Base-by-base conservation (phyloP, 805 yeast genomes). In the Torulaspora quercuum region DNA sequence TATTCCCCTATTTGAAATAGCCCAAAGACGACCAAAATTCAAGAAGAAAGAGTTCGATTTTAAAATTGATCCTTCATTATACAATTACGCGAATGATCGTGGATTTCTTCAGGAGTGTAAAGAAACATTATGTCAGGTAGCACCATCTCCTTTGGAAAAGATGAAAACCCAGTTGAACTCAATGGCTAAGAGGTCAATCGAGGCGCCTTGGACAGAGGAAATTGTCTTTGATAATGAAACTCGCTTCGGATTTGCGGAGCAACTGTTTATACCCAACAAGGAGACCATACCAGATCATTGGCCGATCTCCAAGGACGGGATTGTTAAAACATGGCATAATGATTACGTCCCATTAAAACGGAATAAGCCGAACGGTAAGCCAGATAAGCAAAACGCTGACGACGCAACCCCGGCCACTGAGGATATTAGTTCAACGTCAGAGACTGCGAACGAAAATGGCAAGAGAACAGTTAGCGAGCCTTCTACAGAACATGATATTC, bases 331-430 rank as follows among this genome's bases (percentile, higher is more conserved):
- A 43, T 46, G 71, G 66, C 62, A 64, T 54, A 77, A 80, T 47
- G 87, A 83, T 52, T 83, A 83, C 53, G 76, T 82, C 15, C 92
- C 94, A 19, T 59, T 81, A 49, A 81, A 84, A 53, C 69, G 92
- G 49, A 69, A 64, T 12, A 67, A 66, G 36, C 57, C 60, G 6
- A 44, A 48, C 18, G 53, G 48, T 15, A 44, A 67, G 11, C 57
- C 53, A n/a, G 68, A 62, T 8, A 55, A 47, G 27, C 53, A 48
- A 11, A 57, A 50, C 41, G 52, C 50, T 25, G 57, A 49, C 13
- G 65, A 59, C 15, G 47, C 53, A 1, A 48, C 54, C 1, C 56
- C 56, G 5, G 39, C 39, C 26, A 46, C 44, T 13, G 32, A 65
- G 31, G 40, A 42, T n/a, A 29, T 20, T 25, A 19, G 36, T 6